Conservation (phyloP, 176 grass and related monocot species). For the Carex littledalei region DNA sequence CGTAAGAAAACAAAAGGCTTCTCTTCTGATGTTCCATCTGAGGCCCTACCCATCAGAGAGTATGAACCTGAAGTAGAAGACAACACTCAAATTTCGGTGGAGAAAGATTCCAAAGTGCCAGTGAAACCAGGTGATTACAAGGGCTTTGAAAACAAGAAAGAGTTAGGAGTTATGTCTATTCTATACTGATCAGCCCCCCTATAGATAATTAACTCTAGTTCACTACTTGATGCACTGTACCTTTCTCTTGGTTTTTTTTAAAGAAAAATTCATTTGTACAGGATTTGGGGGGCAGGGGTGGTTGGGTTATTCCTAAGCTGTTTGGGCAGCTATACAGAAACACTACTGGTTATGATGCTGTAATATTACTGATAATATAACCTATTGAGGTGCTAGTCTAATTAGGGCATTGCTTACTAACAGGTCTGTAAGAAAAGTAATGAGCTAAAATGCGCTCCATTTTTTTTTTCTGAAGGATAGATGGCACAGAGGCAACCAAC, state of each 20-base stretch:
- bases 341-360: background rate
- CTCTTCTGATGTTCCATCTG: slow-evolving; percentile 29
- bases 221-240: background rate
- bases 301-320: background rate
- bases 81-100: background rate
- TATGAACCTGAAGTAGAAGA: background rate
- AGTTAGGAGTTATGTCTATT: background rate
- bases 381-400: background rate
- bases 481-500: background rate
- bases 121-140: slow-evolving; percentile 6
- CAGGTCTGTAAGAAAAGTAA: too few species aligned
- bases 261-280: too few species aligned
- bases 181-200: background rate
- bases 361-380: background rate
- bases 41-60: slow-evolving; percentile 30
- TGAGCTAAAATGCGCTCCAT: too few species aligned
- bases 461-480: too few species aligned
- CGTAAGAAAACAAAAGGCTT: slow-evolving; percentile 32
- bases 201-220: background rate
- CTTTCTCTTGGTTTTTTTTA: background rate
- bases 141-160: background rate
- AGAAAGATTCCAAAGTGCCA: background rate
- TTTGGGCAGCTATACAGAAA: background rate
- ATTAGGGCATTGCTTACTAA: background rate
- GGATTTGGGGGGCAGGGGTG: background rate